Evolutionary conservation across 495 filamentous ascomycete species (phyloP), one percentile per base, ranked within the genome.

Genomic region (Ascobolus immersus): DNA sequence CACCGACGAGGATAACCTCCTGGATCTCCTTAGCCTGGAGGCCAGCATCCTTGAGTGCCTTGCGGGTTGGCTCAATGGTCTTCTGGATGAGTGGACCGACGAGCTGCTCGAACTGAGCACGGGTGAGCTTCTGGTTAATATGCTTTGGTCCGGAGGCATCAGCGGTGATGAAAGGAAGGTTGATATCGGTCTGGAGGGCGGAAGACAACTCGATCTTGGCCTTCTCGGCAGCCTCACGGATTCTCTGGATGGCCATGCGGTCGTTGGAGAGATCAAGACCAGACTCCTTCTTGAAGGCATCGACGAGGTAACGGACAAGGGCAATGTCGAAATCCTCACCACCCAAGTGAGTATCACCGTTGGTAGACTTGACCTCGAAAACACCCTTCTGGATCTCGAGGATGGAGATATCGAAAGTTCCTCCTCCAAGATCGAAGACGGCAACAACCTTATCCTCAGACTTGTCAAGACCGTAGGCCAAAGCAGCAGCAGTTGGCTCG

Each of bases 141-240:
- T 96, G 86, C 64, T 90, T 86, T 39, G 86, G 81, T 44, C 86
- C 86, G 36, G 73, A 77, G 38, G 82, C 65, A 55, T 90, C 81
- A 42, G 86, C 86, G 50, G 80, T 89, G 59, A 96, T 96, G 72
- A 93, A 96, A 39, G 86, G 89, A 37, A 94, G 73, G 60, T 86
- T 91, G 61, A 94, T 93, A 55, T 96, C 86, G 37, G 86, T 96
- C 59, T 93, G 84, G 44, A 86, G 69, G 34, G 80, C 77, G 14
- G 82, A 93, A 2, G 86, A 94, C 41, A 96, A 67, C 61, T 96
- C 86, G 51, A 94, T 96, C 77, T 96, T 96, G 52, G 86, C 86
- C 71, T 96, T 96, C 70, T 96, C 86, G 40, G 89, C 86, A 41
- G 86, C 86, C 62, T 96, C 86, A 59, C 86, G 86, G 55, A 96